Evolutionary conservation across 495 filamentous ascomycete species (phyloP), one percentile per base, ranked within the genome.

Genomic region (Neurospora tetrasperma): DNA sequence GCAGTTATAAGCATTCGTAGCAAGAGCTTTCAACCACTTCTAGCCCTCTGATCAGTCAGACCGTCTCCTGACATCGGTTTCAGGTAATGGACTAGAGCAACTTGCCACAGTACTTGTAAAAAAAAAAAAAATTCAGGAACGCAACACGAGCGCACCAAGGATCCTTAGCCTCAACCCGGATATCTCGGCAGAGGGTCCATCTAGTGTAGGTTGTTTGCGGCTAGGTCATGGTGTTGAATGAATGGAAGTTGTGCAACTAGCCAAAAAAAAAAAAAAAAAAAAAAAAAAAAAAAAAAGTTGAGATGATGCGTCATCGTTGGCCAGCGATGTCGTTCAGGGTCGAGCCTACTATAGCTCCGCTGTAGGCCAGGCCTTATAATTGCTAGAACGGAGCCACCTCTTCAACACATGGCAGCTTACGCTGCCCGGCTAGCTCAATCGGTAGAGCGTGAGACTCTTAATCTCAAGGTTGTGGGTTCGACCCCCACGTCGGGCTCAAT

Each of bases 401-500:
- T 35, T 9, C 14, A 66, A 35, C 54, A 66, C 35, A 31, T 66
- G 54, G 54, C 54, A 66, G 54, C 54, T 31, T 62, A 27, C 23
- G 54, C 54, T 66, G 79, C 79, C 79, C 78, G 81, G 88, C 88
- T 91, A 91, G 89, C 89, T 92, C 90, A 91, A 91, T 91, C 89
- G 89, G 89, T 90, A 91, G 89, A 91, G 90, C 90, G 89, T 91
- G 87, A 90, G 89, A 91, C 89, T 91, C 89, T 91, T 91, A 62
- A 62, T 62, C 54, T 62, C 54, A 62, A 62, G 54, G 54, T 62
- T 62, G 54, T 62, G 54, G 35, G 35, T 38, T 62, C 54, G 54
- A 66, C 54, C 54, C 54, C 54, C 54, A 62, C 54, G 54, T 62
- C 54, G 54, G 54, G 54, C 54, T 62, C 54, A 62, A 62, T 62